Base-by-base conservation (phyloP, 495 filamentous ascomycete species). In the Penicillium turbatum region DNA sequence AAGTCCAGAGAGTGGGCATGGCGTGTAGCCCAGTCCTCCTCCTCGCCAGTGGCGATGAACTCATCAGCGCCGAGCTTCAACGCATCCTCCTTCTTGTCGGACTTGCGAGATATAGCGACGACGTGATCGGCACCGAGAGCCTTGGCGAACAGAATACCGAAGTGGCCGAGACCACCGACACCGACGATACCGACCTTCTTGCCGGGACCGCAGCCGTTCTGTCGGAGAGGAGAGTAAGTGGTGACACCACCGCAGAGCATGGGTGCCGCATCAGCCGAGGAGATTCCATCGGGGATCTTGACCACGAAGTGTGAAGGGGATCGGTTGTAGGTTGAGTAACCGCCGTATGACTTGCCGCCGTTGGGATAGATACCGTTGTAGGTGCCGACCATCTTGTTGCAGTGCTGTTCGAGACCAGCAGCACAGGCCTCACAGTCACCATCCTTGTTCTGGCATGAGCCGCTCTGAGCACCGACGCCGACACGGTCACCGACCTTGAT, bases 161-260 rank as follows among this genome's bases (percentile, higher is more conserved):
- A 83, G 62, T 87, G 87, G 2, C 90, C 90, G 0, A 96, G 74
- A 10, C 90, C 91, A 43, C 91, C 90, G 16, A 95, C 75, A 31
- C 91, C 90, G 31, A 95, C 75, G 49, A 96, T 86, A 10, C 88
- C 91, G 5, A 96, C 88, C 11, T 69, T 74, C 74, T 92, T 95
- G 1, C 89, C 90, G 0, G 90, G 91, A 0, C 89, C 90, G 47
- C 79, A 82, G 24, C 83, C 84, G 63, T 90, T 83, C 38, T 82
- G 76, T 61, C 78, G 82, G 31, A 96, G 76, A 0, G 92, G 91
- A 3, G 78, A 74, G 69, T 84, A 96, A 11, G 87, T 78, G 0
- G 90, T 95, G 19, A 90, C 77, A 48, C 92, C 91, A 53, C 81
- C 91, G 59, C 90, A 96, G 17, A 95, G 68, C 88, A 96, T 89